phyloP scores from a whole-genome alignment of 1,284 basidiomycete genomes.

The Marasmius tenuissimus region DNA sequence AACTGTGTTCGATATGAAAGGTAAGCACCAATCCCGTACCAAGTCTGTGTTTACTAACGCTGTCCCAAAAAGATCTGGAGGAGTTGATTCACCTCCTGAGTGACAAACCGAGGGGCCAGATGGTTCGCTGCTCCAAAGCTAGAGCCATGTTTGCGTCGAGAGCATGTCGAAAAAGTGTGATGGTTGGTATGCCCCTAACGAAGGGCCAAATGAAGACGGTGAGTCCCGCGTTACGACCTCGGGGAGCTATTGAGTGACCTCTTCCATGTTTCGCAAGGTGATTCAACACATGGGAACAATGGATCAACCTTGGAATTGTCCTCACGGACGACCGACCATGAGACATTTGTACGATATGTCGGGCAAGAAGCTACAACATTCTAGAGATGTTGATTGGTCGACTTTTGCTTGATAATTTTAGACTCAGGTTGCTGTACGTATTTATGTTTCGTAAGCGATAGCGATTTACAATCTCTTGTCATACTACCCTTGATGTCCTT shows the following conservation, averaged over 20 bases:
- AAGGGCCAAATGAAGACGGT: slow-evolving; percentile 80
- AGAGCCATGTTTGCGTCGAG: slow-evolving; percentile 95
- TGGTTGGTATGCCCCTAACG: slow-evolving; percentile 89
- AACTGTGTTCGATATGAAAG: slow-evolving; percentile 74
- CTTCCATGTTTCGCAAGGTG: slow-evolving; percentile 50
- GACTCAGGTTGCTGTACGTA: background rate
- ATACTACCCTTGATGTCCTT: slow-evolving; percentile 33
- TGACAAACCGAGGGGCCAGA: slow-evolving; percentile 73
- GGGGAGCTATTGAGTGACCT: background rate
- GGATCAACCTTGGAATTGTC: slow-evolving; percentile 98
- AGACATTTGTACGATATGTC: slow-evolving; percentile 68
- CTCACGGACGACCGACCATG: slow-evolving; percentile 96
- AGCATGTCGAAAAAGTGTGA: slow-evolving; percentile 94
- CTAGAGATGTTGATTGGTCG: slow-evolving; percentile 3
- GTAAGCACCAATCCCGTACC: slow-evolving; percentile 21
- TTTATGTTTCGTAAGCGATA: background rate
- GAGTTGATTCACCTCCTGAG: slow-evolving; percentile 87
- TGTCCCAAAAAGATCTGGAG: slow-evolving; percentile 77
- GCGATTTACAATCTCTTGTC: background rate
- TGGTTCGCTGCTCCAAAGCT: slow-evolving; percentile 92
- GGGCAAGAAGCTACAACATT: background rate
- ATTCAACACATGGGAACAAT: slow-evolving; percentile 93
- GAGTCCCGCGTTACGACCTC: slow-evolving; percentile 24
- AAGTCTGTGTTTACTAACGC: background rate
- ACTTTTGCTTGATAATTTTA: background rate